phyloP scores from a whole-genome alignment of 2,329 filamentous ascomycete genomes.

The Daldinia sp. region DNA sequence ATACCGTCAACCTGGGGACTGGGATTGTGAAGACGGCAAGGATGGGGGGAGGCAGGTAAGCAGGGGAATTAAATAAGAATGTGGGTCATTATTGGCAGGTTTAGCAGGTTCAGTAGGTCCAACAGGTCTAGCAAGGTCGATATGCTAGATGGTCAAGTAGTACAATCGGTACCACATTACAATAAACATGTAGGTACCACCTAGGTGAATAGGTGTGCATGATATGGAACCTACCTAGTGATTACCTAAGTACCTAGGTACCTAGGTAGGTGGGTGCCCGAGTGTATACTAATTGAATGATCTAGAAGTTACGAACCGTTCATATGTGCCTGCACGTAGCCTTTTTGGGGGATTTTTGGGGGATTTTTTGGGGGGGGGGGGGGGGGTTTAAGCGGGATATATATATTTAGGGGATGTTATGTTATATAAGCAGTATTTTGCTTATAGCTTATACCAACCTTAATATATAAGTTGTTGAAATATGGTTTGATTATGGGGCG shows the following conservation, averaged over 20 bases:
- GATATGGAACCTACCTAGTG: not conserved
- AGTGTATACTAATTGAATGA: constrained; percentile 2
- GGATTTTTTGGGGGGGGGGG: too few species aligned
- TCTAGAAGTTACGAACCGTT: constrained; percentile 11
- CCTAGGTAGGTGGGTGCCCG: not conserved
- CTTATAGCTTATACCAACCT: too few species aligned
- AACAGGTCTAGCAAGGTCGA: too few species aligned
- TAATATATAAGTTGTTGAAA: too few species aligned
- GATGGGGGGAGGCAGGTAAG: not conserved
- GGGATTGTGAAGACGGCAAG: not conserved
- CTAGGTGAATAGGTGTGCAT: not conserved
- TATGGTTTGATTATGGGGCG: too few species aligned
- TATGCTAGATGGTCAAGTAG: not conserved
- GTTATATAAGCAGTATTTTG: too few species aligned
- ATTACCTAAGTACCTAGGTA: not conserved
- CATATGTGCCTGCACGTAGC: constrained; percentile 14
- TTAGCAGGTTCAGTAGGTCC: too few species aligned
- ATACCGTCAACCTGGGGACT: constrained; percentile 14
- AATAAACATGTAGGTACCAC: not conserved
- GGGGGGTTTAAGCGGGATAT: too few species aligned
- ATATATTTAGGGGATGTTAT: too few species aligned
- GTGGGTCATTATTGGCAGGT: constrained; percentile 21
- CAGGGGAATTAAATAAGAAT: constrained; percentile 27
- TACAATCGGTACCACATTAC: constrained; percentile 1
- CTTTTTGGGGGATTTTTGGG: too few species aligned